phyloP scores from a whole-genome alignment of 805 yeast genomes.

The Candida coquimbonensis region DNA sequence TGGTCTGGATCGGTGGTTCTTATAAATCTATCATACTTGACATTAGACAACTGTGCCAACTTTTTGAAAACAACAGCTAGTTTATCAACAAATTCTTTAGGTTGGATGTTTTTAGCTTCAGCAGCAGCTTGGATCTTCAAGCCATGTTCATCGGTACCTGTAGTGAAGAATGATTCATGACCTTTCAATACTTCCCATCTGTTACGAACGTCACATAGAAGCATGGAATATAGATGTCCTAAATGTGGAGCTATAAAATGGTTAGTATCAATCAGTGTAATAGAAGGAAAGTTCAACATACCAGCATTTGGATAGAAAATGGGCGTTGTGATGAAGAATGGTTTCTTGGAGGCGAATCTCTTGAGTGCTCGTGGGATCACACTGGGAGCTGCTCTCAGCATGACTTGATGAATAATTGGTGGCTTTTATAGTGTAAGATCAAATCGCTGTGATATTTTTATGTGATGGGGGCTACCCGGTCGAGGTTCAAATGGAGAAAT shows the following conservation, averaged over 20 bases:
- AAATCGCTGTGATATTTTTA: no score
- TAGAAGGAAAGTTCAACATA: conserved; percentile 5
- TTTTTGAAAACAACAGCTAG: conserved; percentile 56
- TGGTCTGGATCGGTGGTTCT: conserved; percentile 90
- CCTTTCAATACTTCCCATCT: conserved; percentile 58
- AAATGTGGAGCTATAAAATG: conserved; percentile 59
- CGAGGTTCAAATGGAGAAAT: no score
- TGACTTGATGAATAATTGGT: background rate
- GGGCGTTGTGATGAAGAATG: conserved; percentile 71
- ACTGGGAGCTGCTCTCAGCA: background rate
- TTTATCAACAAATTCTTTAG: conserved; percentile 67
- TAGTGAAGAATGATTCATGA: conserved; percentile 50
- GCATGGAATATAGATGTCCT: conserved; percentile 88
- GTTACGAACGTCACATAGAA: conserved; percentile 68
- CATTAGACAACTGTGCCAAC: conserved; percentile 51
- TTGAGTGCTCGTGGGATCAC: background rate
- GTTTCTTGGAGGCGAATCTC: conserved; percentile 5
- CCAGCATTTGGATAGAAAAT: conserved; percentile 93
- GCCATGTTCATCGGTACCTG: conserved; percentile 98
- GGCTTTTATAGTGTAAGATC: background rate
- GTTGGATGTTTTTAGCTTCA: conserved; percentile 38
- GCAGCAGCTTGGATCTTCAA: conserved; percentile 90
- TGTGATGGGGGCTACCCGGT: no score
- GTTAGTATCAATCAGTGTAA: background rate
- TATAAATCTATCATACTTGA: conserved; percentile 69